These are phyloP conservation scores for Raddia distichophylla DNA, from an alignment of 176 grass and related monocot species.

Conservation along the genomic window DNA sequence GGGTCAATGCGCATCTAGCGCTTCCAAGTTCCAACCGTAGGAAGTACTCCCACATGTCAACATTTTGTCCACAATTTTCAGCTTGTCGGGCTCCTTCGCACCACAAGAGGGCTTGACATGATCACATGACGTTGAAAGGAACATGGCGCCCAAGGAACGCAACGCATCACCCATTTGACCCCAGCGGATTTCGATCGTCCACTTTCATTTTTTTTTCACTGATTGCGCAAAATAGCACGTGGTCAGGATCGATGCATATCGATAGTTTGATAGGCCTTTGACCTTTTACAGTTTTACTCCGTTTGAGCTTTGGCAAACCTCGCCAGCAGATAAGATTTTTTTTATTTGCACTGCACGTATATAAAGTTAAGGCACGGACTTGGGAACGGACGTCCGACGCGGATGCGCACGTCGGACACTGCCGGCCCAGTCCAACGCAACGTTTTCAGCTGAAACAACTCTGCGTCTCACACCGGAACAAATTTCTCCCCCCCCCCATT, in stretches of 20 bases:
- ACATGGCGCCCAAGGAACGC: not conserved
- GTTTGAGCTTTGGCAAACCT: not conserved
- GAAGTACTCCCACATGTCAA: not conserved
- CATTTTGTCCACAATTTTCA: not conserved
- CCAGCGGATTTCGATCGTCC: not conserved
- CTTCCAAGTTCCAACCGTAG: not conserved
- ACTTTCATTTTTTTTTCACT: not conserved
- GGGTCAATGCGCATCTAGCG: not conserved
- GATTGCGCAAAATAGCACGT: constrained; percentile 8
- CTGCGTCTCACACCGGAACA: no score
- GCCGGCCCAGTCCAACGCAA: no score
- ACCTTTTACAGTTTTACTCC: constrained; percentile 26
- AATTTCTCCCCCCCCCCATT: no score
- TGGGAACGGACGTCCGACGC: no score
- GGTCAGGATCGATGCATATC: not conserved
- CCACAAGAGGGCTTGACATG: not conserved
- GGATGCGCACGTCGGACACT: no score
- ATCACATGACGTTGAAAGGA: not conserved
- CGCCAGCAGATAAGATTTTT: not conserved
- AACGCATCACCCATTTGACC: not conserved
- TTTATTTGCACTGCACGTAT: no score
- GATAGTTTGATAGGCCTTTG: constrained; percentile 9
- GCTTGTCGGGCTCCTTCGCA: not conserved
- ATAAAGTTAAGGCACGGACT: no score
- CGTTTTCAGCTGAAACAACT: no score